phyloP scores from a whole-genome alignment of 495 filamentous ascomycete genomes.

The Monascus purpureus region DNA sequence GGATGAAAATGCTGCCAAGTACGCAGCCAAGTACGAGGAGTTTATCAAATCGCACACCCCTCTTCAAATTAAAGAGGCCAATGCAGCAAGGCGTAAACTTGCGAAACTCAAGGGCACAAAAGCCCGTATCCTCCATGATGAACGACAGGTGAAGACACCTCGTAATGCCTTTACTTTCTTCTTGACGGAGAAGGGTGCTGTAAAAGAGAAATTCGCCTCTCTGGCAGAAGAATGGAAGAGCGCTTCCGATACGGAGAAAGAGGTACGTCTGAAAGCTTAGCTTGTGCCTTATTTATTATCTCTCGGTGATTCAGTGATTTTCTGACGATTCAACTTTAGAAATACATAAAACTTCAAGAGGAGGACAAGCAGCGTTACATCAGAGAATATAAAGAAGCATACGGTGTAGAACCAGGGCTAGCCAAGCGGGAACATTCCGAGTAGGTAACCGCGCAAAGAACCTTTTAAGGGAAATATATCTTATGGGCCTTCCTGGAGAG shows the following conservation, averaged over 20 bases:
- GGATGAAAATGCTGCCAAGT: constrained; percentile 30
- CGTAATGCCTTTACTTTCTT: constrained; percentile 28
- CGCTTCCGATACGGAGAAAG: constrained; percentile 34
- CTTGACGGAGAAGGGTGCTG: constrained; percentile 22
- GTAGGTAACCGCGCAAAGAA: too few relatives aligned
- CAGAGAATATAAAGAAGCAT: background rate
- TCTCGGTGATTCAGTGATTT: too few relatives aligned
- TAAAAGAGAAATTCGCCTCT: constrained; percentile 13
- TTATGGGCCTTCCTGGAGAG: too few relatives aligned
- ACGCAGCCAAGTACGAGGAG: constrained; percentile 28
- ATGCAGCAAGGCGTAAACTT: constrained; percentile 43
- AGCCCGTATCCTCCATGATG: constrained; percentile 32
- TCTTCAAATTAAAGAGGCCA: constrained; percentile 45
- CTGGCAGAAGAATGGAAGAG: constrained; percentile 44
- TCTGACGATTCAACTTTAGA: background rate
- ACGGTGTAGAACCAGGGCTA: too few relatives aligned
- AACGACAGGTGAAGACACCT: constrained; percentile 40
- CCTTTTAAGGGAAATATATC: too few relatives aligned
- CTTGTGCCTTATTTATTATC: background rate
- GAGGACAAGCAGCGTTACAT: background rate
- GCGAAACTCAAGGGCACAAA: constrained; percentile 10
- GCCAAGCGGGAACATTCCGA: too few relatives aligned
- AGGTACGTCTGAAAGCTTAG: constrained; percentile 26
- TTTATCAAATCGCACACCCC: constrained; percentile 49
- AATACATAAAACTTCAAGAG: background rate